These are phyloP conservation scores for Penicillium malachiteum DNA, from an alignment of 495 filamentous ascomycete species.

Conservation along the genomic window DNA sequence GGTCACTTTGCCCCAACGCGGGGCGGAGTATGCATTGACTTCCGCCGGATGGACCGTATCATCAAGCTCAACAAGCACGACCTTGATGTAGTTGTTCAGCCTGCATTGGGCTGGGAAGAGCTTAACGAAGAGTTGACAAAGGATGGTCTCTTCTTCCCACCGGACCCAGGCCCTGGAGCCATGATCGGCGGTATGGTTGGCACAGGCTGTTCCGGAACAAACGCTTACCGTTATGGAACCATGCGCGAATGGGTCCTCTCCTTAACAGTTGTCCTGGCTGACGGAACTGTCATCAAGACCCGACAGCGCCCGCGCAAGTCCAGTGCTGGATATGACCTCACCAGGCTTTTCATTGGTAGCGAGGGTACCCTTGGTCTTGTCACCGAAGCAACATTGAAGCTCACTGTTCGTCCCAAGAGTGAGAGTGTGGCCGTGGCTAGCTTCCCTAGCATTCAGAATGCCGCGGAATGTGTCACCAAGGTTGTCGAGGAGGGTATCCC, in stretches of 20 bases:
- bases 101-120: slow-evolving; percentile 62
- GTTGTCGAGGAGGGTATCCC: slow-evolving; percentile 63
- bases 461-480: slow-evolving; percentile 58
- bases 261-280: slow-evolving; percentile 63
- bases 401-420: slow-evolving; percentile 61
- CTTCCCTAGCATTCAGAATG: slow-evolving; percentile 54
- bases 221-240: slow-evolving; percentile 66
- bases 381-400: slow-evolving; percentile 62
- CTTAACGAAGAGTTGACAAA: slow-evolving; percentile 58
- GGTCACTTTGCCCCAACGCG: slow-evolving; percentile 62
- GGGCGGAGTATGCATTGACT: slow-evolving; percentile 64
- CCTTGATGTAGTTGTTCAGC: slow-evolving; percentile 66
- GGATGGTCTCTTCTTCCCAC: slow-evolving; percentile 63
- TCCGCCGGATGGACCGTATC: slow-evolving; percentile 62
- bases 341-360: slow-evolving; percentile 60
- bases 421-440: slow-evolving; percentile 62
- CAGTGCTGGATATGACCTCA: slow-evolving; percentile 67
- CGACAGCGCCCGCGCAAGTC: slow-evolving; percentile 63
- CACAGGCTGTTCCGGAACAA: slow-evolving; percentile 65
- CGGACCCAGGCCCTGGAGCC: slow-evolving; percentile 65
- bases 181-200: slow-evolving; percentile 71
- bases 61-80: slow-evolving; percentile 55
- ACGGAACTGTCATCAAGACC: slow-evolving; percentile 65
- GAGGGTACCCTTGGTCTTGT: slow-evolving; percentile 66
- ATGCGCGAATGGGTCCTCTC: slow-evolving; percentile 70